Conservation (phyloP, 2,329 filamentous ascomycete species). For the Phaeophleospora eucalypticola region DNA sequence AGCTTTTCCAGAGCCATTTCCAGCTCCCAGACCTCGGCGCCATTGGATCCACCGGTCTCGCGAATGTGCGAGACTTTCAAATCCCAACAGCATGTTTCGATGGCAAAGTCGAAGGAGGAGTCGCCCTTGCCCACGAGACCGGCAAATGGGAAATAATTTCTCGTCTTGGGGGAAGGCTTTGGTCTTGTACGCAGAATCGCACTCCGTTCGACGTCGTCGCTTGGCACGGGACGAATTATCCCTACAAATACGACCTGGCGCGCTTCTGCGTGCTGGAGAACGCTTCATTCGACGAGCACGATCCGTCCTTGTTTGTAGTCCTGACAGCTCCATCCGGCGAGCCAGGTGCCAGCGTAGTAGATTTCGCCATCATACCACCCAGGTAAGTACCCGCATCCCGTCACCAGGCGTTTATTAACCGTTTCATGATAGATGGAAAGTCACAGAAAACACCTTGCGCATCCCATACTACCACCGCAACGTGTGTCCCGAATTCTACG, state of each 20-base stretch:
- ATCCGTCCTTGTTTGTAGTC: constrained; percentile 62
- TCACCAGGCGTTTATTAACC: background rate
- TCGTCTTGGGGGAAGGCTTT: constrained; percentile 9
- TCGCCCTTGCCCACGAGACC: constrained; percentile 4
- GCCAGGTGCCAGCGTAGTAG: constrained; percentile 53
- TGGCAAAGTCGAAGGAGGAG: constrained; percentile 18
- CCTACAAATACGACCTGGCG: constrained; percentile 53
- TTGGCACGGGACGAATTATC: constrained; percentile 63
- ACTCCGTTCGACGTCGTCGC: constrained; percentile 66
- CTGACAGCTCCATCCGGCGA: constrained; percentile 55
- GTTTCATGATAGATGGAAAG: constrained; percentile 55
- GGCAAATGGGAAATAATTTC: constrained; percentile 13
- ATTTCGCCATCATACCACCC: constrained; percentile 67
- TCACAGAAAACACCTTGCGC: constrained; percentile 65
- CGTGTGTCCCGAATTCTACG: constrained; percentile 61
- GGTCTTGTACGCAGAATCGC: constrained; percentile 47
- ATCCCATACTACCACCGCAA: constrained; percentile 68
- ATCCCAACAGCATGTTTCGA: constrained; percentile 55
- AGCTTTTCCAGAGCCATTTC: constrained; percentile 60
- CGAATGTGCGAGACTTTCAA: constrained; percentile 61
- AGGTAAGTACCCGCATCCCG: constrained; percentile 16
- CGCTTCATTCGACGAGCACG: constrained; percentile 58
- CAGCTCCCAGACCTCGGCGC: constrained; percentile 62
- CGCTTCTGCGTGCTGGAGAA: constrained; percentile 55
- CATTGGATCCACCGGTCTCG: constrained; percentile 60